Evolutionary conservation across 2,329 filamentous ascomycete species (phyloP), one percentile per base, ranked within the genome.

Genomic region (Diaporthe helianthi): DNA sequence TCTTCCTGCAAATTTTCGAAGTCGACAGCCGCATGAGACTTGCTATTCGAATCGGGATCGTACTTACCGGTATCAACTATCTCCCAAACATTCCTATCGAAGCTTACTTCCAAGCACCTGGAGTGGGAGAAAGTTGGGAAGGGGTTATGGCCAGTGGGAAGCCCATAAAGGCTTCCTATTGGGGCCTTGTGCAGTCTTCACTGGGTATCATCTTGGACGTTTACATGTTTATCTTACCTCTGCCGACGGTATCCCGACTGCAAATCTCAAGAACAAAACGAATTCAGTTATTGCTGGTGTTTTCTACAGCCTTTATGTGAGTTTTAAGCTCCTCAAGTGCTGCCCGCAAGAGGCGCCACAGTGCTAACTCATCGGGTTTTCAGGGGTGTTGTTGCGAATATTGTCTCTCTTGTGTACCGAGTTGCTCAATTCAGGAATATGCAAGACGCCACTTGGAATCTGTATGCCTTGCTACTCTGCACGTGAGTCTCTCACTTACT

Each of bases 191-290:
- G 17, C 71, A 72, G 65, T 65, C 58, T 8, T 24, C 38, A 4
- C 44, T 67, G 12, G 53, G 19, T 8, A 70, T 72, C n/a, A 12
- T 70, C 1, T 64, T 73, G n/a, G 73, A 73, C 49, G n/a, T 74
- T 4, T 74, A 73, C 33, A 73, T 74, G 19, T 73, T 74, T 33
- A 29, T 71, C 33, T 44, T 74, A n/a, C 73, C 73, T 2, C 36
- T 72, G 15, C 69, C 73, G 12, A 63, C 63, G 17, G 29, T 71
- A 13, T 55, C 55, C 2, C 52, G 38, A 22, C 67, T 74, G 9
- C 46, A 64, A 0, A 31, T 72, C 29, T 47, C 65, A 4, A 36
- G 17, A 5, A 26, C 29, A 13, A 72, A 69, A 26, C 67, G 61
- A 29, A 46, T 55, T 19, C 41, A 70, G 22, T 29, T 74, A 3